Percentiles rank a stretch among this genome's conserved stretches.
Conservation (phyloP, 2,329 filamentous ascomycete genomes). For the Alternaria incomplexa region DNA sequence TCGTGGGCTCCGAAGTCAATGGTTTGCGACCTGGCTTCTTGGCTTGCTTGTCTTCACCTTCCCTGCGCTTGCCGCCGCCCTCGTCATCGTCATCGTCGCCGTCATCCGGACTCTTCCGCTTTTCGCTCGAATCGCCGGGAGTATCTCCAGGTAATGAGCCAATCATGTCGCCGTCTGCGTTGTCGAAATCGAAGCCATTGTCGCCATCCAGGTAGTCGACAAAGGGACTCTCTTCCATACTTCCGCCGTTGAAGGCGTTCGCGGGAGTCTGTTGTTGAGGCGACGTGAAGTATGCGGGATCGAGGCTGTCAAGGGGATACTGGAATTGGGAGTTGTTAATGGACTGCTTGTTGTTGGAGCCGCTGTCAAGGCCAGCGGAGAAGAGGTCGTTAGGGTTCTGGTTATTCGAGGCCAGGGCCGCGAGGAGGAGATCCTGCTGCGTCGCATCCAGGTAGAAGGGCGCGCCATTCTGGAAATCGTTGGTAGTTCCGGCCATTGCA, state of each 20-base stretch:
- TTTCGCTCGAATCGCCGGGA: conserved; percentile 59
- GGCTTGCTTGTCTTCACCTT: conserved; percentile 81
- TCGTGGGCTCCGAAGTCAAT: conserved; percentile 91
- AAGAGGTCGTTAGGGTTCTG: conserved; percentile 41
- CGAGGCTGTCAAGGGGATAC: conserved; percentile 42
- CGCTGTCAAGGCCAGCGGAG: conserved; percentile 24
- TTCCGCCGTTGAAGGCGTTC: conserved; percentile 58
- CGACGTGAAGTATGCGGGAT: conserved; percentile 47
- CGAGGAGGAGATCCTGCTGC: conserved; percentile 57
- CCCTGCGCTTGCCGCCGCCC: conserved; percentile 75
- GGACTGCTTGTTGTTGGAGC: conserved; percentile 13
- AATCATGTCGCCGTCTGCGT: conserved; percentile 71
- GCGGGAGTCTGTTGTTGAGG: conserved; percentile 47
- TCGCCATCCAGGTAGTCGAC: conserved; percentile 82
- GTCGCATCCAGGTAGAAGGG: conserved; percentile 54
- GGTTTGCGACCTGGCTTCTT: conserved; percentile 98
- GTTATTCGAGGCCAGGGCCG: conserved; percentile 56
- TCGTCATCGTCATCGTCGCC: conserved; percentile 68
- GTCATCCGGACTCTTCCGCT: conserved; percentile 75
- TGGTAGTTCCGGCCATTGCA: conserved; percentile 47
- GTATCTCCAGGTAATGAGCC: conserved; percentile 71
- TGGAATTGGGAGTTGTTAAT: conserved; percentile 36
- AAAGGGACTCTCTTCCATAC: conserved; percentile 75
- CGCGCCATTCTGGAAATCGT: conserved; percentile 49
- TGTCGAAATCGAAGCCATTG: conserved; percentile 77